A percentile compares a stretch with the other conserved stretches of the same genome.
These are phyloP conservation scores for Ailanthus altissimus DNA, from an alignment of 345 rosid genomes.

Conservation along the genomic window DNA sequence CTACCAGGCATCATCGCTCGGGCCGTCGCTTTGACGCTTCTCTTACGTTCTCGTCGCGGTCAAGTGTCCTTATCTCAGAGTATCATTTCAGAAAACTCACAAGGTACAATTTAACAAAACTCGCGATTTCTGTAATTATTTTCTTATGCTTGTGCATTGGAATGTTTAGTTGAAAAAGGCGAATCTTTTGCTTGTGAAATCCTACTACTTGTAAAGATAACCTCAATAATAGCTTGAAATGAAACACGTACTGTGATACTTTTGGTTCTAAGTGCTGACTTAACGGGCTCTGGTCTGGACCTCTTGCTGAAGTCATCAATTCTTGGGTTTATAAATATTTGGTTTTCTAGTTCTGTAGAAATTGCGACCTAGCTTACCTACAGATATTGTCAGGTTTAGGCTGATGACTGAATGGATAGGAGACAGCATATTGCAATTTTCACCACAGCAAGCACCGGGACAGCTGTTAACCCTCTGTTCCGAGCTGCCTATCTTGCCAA, in stretches of 20 bases:
- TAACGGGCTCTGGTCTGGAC: background rate
- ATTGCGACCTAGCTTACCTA: background rate
- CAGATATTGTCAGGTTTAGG: background rate
- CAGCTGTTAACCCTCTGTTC: slow-evolving; percentile 92
- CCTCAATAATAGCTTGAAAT: background rate
- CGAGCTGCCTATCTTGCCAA: slow-evolving; percentile 95
- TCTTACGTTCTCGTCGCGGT: background rate
- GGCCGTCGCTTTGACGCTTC: background rate
- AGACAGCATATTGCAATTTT: slow-evolving; percentile 73
- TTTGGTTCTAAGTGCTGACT: background rate
- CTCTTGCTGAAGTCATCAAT: background rate
- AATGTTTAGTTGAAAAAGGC: background rate
- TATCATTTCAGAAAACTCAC: background rate
- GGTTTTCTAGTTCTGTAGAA: background rate
- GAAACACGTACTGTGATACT: background rate
- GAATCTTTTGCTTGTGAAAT: background rate
- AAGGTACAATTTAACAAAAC: background rate
- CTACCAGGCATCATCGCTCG: background rate
- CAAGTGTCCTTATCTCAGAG: background rate
- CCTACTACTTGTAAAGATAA: background rate
- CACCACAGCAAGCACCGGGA: slow-evolving; percentile 96
- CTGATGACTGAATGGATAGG: slow-evolving; percentile 54
- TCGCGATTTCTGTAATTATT: background rate
- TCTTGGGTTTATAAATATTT: background rate
- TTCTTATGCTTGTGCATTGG: background rate